Base-by-base conservation (phyloP, 495 filamentous ascomycete genomes). In the Lentithecium fluviatile region DNA sequence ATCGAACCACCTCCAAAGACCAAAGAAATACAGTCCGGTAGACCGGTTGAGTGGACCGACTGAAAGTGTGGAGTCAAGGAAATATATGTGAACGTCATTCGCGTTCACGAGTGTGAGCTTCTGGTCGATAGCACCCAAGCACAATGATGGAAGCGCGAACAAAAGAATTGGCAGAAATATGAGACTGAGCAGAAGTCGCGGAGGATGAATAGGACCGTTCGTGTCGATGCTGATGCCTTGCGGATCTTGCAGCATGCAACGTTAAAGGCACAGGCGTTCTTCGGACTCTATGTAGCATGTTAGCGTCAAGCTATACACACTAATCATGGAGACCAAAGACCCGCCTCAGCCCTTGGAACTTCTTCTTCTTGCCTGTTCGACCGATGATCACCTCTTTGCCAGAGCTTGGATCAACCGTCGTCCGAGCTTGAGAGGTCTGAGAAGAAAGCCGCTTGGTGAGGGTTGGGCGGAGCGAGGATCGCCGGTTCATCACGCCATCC, bases 241-340 rank as follows among this genome's bases (percentile, higher is more conserved):
- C 40, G 13, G 40, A 43, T 6, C 13, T 4, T 43, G 15, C 40
- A 43, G 40, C 15, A 43, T 20, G 19, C 40, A n/a, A 15, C 40
- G 40, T 43, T 6, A 32, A 43, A 20, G 40, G 40, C 40, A 43
- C 4, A 29, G 37, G 13, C 11, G 12, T 2, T 36, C 32, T 56
- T 17, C n/a, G 7, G 1, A 19, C 15, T 54, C 58, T 61, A 48
- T 2, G 52, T 10, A 7, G 20, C 25, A 34, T 24, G 45, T 56
- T 26, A 62, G 51, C 43, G 7, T 38, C 5, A 36, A 43, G 45
- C n/a, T 15, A 43, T 20, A 51, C 32, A 29, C 17, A 19, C 68
- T 71, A 85, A 56, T 80, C 77, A 66, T 79, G 69, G 47, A 85
- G 67, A 37, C 80, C 73, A 73, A 85, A 85, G 66, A 79, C 81